Evolutionary conservation across 2,329 filamentous ascomycete species (phyloP), one percentile per base, ranked within the genome.

Genomic region (Penicillium nordicum): DNA sequence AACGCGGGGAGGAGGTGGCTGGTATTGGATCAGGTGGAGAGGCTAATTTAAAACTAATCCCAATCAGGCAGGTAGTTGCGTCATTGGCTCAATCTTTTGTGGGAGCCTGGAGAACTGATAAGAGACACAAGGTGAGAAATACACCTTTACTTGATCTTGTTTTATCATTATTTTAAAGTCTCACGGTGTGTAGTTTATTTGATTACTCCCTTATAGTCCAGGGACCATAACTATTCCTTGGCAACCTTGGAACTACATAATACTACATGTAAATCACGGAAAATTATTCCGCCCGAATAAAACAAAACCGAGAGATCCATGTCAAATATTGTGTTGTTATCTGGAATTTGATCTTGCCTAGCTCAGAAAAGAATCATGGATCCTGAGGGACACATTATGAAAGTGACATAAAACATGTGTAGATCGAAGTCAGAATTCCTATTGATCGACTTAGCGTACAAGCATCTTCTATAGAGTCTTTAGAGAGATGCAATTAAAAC

Each of bases 1-100:
- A 47, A 57, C 42, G 57, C 52, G 58, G 58, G 55, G 63, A 40
- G 50, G n/a, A 7, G 6, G 7, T 27, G 40, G 37, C 37, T 34
- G 42, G 30, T 29, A 37, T 27, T 44, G 21, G 40, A 18, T 36
- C 27, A 51, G 29, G 56, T 57, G 63, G 59, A 38, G 57, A 60
- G 25, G 36, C 63, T 58, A 62, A 38, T 50, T 44, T 21, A 1
- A 12, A 50, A 40, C 61, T 63, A 63, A 38, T 52, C 55, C 25
- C 0, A 27, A 57, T 59, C 9, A 37, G 58, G 63, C 47, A 65
- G 40, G 48, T 56, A 1, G 53, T 56, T 52, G 53, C 53, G 53
- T 43, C 11, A 42, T 41, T 32, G 44, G 51, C 7, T 16, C 18
- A 34, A 14, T 5, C 25, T 2, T 4, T 10, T 29, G 18, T 42